Conservation (phyloP, 805 yeast species). For the Yamadazyma ubonensis region DNA sequence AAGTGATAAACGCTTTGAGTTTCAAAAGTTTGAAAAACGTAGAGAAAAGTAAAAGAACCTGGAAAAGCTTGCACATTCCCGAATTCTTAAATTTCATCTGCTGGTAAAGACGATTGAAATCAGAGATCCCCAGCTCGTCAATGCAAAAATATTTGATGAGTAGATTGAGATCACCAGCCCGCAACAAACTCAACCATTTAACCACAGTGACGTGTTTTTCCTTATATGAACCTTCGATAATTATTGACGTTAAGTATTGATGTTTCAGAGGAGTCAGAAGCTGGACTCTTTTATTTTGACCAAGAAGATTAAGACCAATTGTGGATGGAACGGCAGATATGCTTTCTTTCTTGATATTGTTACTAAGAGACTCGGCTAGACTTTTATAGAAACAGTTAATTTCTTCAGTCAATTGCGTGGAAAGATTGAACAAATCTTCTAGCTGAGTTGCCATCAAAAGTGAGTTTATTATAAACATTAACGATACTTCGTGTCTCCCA, state of each 20-base stretch:
- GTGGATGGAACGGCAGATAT: slow-evolving; percentile 6
- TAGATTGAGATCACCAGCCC: neutral
- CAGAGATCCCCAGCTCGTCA: slow-evolving; percentile 1
- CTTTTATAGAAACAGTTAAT: slow-evolving; percentile 16
- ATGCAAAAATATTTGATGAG: neutral
- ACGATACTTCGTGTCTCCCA: slow-evolving; percentile 31
- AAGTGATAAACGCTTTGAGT: slow-evolving; percentile 11
- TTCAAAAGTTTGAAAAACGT: slow-evolving; percentile 10
- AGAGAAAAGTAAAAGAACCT: slow-evolving; percentile 7
- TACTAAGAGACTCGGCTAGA: slow-evolving; percentile 11
- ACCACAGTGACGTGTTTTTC: slow-evolving; percentile 21
- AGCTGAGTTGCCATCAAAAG: slow-evolving; percentile 20
- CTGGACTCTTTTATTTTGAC: neutral
- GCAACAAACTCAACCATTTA: slow-evolving; percentile 5
- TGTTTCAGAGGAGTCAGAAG: slow-evolving; percentile 5
- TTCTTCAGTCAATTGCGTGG: slow-evolving; percentile 18
- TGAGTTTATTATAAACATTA: slow-evolving; percentile 26
- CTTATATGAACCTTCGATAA: slow-evolving; percentile 29
- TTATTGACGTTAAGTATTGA: slow-evolving; percentile 18
- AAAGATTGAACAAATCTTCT: slow-evolving; percentile 17
- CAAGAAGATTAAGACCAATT: slow-evolving; percentile 1
- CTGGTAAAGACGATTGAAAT: slow-evolving; percentile 4
- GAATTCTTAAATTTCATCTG: neutral
- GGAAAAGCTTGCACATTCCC: slow-evolving; percentile 9
- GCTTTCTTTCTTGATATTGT: slow-evolving; percentile 1